Base-by-base conservation (phyloP, 331 rosid species). In the Telfairia occidentalis region DNA sequence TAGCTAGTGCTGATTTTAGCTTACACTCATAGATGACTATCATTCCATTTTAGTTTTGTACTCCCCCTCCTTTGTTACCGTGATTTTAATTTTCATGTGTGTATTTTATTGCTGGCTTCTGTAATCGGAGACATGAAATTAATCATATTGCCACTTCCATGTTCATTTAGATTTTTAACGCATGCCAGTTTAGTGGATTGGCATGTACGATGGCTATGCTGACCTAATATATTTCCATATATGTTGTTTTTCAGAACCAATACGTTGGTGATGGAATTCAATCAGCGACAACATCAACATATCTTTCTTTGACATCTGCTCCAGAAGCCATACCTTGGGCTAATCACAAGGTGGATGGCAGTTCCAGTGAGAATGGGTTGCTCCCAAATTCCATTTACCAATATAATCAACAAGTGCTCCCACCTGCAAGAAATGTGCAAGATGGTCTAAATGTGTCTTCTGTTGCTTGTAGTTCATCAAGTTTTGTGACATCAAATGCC, bases 401-500 rank as follows among this genome's bases (percentile, higher is more conserved):
- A 83, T 92, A 95, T 76, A 90, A 87, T 79, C 92, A 88, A 74
- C 87, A 78, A 35, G 50, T 84, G 50, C 96, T 84, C 80, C 91
- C 85, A 19, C 86, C 97, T 59, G 92, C 82, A 71, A 81, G 85
- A 84, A 84, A 82, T 82, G 77, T 80, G 67, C 91, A 89, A 84
- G 91, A 89, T 52, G 84, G 95, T 71, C 90, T 82, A 75, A 83
- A 80, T 77, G 75, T 78, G 64, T 71, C 95, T 73, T 79, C 92
- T 71, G 87, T 89, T 77, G 85, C 95, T 74, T 87, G 89, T 85
- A 92, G 88, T 87, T 84, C 97, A 74, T 86, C 97, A 21, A 92
- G 86, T 87, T 87, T 85, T 91, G 97, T 91, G 86, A 85, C 97
- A 83, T 82, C 86, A 81, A 95, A 85, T 95, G 87, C 85, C 54